Evolutionary conservation across 1,139 yeast genomes (phyloP).

Genomic region (Diutina mesorugosa): DNA sequence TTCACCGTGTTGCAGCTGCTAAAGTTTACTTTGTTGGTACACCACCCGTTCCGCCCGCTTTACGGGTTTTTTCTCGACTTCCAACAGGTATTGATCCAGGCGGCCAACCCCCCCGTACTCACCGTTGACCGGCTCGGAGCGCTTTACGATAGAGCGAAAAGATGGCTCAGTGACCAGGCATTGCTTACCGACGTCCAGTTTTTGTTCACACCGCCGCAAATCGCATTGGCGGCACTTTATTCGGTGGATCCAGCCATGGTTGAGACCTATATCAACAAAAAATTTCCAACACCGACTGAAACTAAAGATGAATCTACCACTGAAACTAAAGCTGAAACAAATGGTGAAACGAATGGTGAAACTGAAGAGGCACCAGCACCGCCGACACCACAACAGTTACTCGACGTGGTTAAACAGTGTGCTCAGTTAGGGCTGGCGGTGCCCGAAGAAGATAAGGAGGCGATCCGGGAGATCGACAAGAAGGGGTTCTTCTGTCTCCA

Average conservation of each 20-base stretch:
- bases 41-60: conserved; percentile 77
- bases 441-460: conserved; percentile 37
- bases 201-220: conserved; percentile 84
- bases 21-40: conserved; percentile 70
- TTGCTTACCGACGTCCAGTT: conserved; percentile 66
- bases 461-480: conserved; percentile 47
- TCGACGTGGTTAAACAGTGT: conserved; percentile 36
- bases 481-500: conserved; percentile 51
- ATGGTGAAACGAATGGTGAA: conserved; percentile 4
- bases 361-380: background rate
- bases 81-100: conserved; percentile 44
- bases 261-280: conserved; percentile 49
- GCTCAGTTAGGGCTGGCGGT: conserved; percentile 29
- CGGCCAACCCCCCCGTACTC: conserved; percentile 20
- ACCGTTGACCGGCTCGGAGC: conserved; percentile 33
- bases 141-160: conserved; percentile 58
- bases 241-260: conserved; percentile 52
- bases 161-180: conserved; percentile 46
- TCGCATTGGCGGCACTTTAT: conserved; percentile 78
- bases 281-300: conserved; percentile 16
- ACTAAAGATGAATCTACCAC: background rate
- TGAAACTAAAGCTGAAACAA: conserved; percentile 5
- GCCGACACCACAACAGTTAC: conserved; percentile 10
- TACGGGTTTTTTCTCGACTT: conserved; percentile 88
- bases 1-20: conserved; percentile 63